Percentiles rank a stretch among this genome's conserved stretches.
These are phyloP conservation scores for Lipomyces lipofer DNA, from an alignment of 805 yeast species.

Conservation along the genomic window DNA sequence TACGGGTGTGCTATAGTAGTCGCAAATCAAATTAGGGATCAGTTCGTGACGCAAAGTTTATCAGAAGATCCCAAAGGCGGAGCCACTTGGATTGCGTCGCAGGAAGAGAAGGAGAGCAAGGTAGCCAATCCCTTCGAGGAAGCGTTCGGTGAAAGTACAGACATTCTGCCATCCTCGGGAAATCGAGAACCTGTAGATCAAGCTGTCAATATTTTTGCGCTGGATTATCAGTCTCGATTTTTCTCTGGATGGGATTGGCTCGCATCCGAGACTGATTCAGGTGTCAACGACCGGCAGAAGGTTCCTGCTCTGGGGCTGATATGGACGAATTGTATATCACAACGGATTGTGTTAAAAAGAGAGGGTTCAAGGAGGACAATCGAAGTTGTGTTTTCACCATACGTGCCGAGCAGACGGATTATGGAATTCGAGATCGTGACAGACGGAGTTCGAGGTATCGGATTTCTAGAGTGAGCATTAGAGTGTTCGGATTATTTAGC, in stretches of 20 bases:
- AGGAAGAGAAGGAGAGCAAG: background rate
- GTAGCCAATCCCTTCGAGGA: background rate
- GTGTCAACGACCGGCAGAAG: slow-evolving; percentile 32
- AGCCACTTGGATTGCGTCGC: slow-evolving; percentile 1
- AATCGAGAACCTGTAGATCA: background rate
- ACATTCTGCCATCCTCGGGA: background rate
- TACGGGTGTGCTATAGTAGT: slow-evolving; percentile 62
- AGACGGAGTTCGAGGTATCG: background rate
- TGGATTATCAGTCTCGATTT: slow-evolving; percentile 71
- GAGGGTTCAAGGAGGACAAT: slow-evolving; percentile 38
- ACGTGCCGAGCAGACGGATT: slow-evolving; percentile 1
- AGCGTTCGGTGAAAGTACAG: background rate
- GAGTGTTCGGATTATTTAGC: no score
- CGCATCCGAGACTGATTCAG: slow-evolving; percentile 34
- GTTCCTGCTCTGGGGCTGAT: slow-evolving; percentile 57
- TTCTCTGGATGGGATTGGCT: slow-evolving; percentile 70
- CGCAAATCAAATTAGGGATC: slow-evolving; percentile 79
- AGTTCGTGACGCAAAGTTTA: slow-evolving; percentile 7
- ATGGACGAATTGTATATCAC: slow-evolving; percentile 56
- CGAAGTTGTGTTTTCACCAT: slow-evolving; percentile 47
- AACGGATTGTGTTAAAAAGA: slow-evolving; percentile 45
- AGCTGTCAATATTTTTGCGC: slow-evolving; percentile 42
- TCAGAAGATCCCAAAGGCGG: slow-evolving; percentile 1
- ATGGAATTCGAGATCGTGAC: background rate
- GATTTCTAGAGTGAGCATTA: no score